These are phyloP conservation scores for Solanum rostratum DNA, from an alignment of 257 asterid genomes.

Conservation along the genomic window DNA sequence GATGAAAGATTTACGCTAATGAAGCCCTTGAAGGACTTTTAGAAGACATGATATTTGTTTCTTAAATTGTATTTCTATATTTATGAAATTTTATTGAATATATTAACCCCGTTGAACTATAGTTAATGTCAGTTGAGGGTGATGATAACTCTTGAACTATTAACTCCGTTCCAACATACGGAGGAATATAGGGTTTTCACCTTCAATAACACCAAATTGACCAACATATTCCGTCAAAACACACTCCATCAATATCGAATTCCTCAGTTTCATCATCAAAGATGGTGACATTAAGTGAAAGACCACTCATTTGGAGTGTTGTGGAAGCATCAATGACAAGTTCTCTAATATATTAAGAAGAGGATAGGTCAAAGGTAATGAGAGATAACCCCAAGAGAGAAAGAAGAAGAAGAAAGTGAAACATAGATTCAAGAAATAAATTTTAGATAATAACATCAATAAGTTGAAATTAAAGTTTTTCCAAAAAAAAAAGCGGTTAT, in stretches of 20 bases:
- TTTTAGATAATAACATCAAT: not conserved
- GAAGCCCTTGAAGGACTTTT: no score
- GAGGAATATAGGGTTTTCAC: constrained; percentile 44
- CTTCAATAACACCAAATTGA: constrained; percentile 30
- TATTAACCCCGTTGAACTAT: no score
- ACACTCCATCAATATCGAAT: constrained; percentile 33
- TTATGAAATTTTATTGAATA: no score
- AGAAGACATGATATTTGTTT: no score
- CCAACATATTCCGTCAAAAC: constrained; percentile 43
- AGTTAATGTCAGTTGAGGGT: no score
- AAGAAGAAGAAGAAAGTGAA: not conserved
- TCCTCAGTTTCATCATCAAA: constrained; percentile 39
- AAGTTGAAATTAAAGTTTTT: not conserved
- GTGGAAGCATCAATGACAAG: not conserved
- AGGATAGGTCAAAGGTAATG: not conserved
- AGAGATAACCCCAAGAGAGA: not conserved
- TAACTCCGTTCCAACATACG: constrained; percentile 34
- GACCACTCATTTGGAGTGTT: constrained; percentile 19
- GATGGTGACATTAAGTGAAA: constrained; percentile 30
- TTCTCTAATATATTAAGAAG: not conserved
- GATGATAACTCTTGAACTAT: no score
- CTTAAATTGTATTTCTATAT: no score
- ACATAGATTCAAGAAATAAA: not conserved
- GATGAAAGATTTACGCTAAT: no score
- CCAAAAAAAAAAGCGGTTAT: accelerated